phyloP scores from a whole-genome alignment of 1,139 yeast genomes.

The Taphrina deformans region DNA sequence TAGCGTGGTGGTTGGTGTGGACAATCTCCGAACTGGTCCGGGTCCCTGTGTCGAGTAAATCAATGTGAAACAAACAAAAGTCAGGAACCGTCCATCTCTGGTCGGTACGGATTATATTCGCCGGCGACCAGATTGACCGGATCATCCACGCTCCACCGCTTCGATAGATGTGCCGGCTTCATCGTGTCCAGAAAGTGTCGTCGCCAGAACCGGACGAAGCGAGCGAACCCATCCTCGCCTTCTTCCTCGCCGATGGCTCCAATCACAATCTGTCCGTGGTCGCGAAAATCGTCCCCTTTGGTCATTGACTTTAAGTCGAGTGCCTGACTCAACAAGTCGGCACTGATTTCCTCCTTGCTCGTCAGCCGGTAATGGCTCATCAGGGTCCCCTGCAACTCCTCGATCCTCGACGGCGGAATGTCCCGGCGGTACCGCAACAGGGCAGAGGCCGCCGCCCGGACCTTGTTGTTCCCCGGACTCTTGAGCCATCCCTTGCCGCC shows the following conservation, averaged over 20 bases:
- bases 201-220: conserved; percentile 15
- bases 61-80: not conserved
- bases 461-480: not conserved
- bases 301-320: not conserved
- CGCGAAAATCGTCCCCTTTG: not conserved
- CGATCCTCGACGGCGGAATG: conserved; percentile 1
- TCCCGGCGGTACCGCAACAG: not conserved
- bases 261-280: conserved; percentile 14
- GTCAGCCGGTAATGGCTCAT: not conserved
- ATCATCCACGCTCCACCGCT: conserved; percentile 8
- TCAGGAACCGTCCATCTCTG: conserved; percentile 9
- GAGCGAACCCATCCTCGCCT: conserved; percentile 7
- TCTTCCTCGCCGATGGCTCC: not conserved
- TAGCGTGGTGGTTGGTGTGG: not conserved
- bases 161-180: not conserved
- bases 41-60: not conserved
- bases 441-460: conserved; percentile 18
- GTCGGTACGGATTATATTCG: conserved; percentile 14
- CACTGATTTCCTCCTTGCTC: not conserved
- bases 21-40: not conserved
- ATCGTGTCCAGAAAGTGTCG: conserved; percentile 11
- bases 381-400: not conserved
- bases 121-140: conserved; percentile 17
- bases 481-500: conserved; percentile 12
- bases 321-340: not conserved